Percentiles rank a stretch among this genome's conserved stretches.
These are phyloP conservation scores for Sistotremastrum suecicum DNA, from an alignment of 768 basidiomycete genomes.

Conservation along the genomic window DNA sequence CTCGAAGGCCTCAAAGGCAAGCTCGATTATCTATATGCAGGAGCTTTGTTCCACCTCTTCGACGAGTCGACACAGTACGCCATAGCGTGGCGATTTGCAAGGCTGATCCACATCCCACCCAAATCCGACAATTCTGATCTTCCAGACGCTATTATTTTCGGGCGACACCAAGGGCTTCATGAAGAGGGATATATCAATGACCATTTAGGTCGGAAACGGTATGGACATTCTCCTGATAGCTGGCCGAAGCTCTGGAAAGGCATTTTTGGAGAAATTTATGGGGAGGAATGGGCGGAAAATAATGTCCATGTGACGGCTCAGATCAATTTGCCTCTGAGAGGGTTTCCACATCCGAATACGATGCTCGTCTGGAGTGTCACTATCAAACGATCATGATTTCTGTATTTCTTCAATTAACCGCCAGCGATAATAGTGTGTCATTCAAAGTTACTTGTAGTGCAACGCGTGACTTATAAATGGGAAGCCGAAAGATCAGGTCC, in stretches of 20 bases:
- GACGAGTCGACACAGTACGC: slow-evolving; percentile 19
- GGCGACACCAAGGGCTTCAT: slow-evolving; percentile 16
- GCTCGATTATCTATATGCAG: slow-evolving; percentile 17
- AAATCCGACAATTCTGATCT: slow-evolving; percentile 4
- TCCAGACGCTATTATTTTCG: slow-evolving; percentile 17
- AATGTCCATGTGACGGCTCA: slow-evolving; percentile 10
- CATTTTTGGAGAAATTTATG: slow-evolving; percentile 13
- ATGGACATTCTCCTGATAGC: slow-evolving; percentile 17
- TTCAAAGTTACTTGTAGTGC: too few relatives aligned
- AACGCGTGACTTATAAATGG: too few relatives aligned
- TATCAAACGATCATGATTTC: slow-evolving; percentile 1
- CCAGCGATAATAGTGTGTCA: too few relatives aligned
- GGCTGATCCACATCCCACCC: slow-evolving; percentile 6
- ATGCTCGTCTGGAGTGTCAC: slow-evolving; percentile 17
- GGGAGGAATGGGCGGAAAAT: slow-evolving; percentile 9
- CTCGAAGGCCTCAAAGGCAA: slow-evolving; percentile 14
- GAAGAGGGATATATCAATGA: slow-evolving; percentile 17
- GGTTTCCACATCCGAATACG: neutral
- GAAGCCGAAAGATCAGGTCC: too few relatives aligned
- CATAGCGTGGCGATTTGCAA: slow-evolving; percentile 15
- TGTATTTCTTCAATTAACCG: too few relatives aligned
- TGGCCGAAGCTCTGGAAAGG: slow-evolving; percentile 18
- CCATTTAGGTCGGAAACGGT: slow-evolving; percentile 13
- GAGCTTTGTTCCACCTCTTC: slow-evolving; percentile 23
- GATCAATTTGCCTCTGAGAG: neutral